These are phyloP conservation scores for Suillus spraguei DNA, from an alignment of 768 basidiomycete genomes.

Conservation along the genomic window DNA sequence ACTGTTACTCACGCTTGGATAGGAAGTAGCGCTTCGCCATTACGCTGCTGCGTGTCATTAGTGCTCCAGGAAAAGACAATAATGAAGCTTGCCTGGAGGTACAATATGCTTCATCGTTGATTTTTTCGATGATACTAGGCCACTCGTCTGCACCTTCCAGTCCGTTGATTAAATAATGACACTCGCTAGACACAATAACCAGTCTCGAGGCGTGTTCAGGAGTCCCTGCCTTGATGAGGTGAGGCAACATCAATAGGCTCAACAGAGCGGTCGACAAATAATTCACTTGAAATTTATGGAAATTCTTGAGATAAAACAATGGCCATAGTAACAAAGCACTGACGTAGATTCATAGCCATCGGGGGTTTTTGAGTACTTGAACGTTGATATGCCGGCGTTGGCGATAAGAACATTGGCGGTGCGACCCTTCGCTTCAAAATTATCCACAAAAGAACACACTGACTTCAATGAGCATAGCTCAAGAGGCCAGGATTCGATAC, in stretches of 20 bases:
- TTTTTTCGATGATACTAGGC: conserved; percentile 29
- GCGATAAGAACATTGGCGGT: conserved; percentile 33
- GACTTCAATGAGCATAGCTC: conserved; percentile 37
- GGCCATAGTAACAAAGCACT: conserved; percentile 13
- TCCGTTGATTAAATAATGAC: conserved; percentile 21
- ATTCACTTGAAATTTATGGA: conserved; percentile 37
- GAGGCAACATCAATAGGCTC: conserved; percentile 37
- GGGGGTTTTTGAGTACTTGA: conserved; percentile 26
- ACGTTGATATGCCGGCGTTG: conserved; percentile 29
- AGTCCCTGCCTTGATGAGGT: conserved; percentile 33
- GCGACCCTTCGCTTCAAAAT: conserved; percentile 28
- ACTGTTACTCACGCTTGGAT: conserved; percentile 26
- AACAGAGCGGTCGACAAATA: conserved; percentile 38
- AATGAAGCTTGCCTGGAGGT: conserved; percentile 23
- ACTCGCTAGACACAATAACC: conserved; percentile 34
- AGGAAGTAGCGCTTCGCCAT: conserved; percentile 29
- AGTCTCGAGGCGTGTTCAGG: conserved; percentile 27
- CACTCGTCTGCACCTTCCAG: conserved; percentile 17
- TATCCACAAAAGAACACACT: conserved; percentile 33
- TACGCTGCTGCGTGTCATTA: conserved; percentile 16
- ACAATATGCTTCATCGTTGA: conserved; percentile 32
- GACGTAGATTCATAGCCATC: conserved; percentile 42
- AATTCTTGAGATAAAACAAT: not conserved
- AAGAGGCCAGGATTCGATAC: conserved; percentile 34
- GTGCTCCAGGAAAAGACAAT: not conserved